Evolutionary conservation across 2,329 filamentous ascomycete species (phyloP), one percentile per base, ranked within the genome.

Genomic region (Neodidymelliopsis sp.): DNA sequence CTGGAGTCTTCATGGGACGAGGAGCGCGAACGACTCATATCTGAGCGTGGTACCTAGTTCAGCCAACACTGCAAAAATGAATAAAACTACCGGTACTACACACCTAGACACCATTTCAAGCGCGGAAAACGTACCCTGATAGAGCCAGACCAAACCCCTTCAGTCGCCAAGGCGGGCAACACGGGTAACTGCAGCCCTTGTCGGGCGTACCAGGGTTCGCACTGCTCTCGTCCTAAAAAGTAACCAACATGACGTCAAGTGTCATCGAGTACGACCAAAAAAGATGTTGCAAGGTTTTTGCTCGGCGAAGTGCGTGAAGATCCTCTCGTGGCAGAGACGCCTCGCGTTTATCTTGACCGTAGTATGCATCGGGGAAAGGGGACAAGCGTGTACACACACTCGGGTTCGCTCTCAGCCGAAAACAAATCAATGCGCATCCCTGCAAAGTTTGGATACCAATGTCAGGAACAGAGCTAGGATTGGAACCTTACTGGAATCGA

Each of bases 21-120:
- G 12, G 65, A 67, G 46, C 50, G 57, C 7, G 53, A 69, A 27
- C 43, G 55, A 11, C 53, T 71, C 15, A 51, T 70, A 10, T 42
- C 48, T n/a, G 51, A 57, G 29, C 41, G 44, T 24, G 27, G 39
- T 27, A 49, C 49, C 18, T 50, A 50, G 38, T 25, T 4, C 16
- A 13, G n/a, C 22, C 22, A 33, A 2, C 24, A 16, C 15, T 30
- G 15, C 19, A 12, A 25, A 18, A 40, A 29, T 23, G 19, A 20
- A 45, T 29, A n/a, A n/a, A n/a, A n/a, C n/a, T n/a, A 30, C 18
- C 12, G 9, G 16, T 4, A 15, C 15, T 13, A 16, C 11, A 28
- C 39, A 38, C 13, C 18, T 23, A 33, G 28, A 13, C 44, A 33
- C 33, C 20, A 22, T 16, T 4, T 22, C 12, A 22, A 13, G n/a